A percentile compares a stretch with the other conserved stretches of the same genome.
Conservation (phyloP, 2,329 filamentous ascomycete species). For the Pseudopyricularia cyperi region DNA sequence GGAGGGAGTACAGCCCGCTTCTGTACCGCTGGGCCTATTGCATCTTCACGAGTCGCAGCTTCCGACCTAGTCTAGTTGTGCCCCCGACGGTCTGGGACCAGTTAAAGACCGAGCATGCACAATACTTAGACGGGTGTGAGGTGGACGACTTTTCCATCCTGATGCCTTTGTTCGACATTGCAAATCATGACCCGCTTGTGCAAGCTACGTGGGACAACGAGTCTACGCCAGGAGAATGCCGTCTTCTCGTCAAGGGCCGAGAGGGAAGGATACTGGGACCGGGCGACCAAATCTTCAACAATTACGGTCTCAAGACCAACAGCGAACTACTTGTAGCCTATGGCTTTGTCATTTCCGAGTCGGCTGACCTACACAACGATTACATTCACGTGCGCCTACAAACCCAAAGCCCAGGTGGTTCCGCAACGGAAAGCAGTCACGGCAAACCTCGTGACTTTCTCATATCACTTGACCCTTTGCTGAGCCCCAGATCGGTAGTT, state of each 20-base stretch:
- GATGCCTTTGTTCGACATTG: conserved; percentile 58
- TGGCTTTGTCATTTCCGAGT: conserved; percentile 42
- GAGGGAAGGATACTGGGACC: conserved; percentile 25
- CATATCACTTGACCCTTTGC: conserved; percentile 36
- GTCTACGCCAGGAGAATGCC: conserved; percentile 10
- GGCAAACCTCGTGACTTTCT: conserved; percentile 26
- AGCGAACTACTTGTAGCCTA: conserved; percentile 55
- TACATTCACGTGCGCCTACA: conserved; percentile 43
- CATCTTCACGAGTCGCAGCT: conserved; percentile 53
- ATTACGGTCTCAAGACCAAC: conserved; percentile 64
- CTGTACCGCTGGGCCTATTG: conserved; percentile 53
- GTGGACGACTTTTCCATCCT: conserved; percentile 54
- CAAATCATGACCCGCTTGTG: conserved; percentile 54
- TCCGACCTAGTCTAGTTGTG: conserved; percentile 46
- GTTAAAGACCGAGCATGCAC: neutral
- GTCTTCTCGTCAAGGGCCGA: conserved; percentile 3
- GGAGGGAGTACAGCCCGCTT: conserved; percentile 25
- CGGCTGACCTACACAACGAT: conserved; percentile 39
- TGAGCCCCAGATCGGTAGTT: conserved; percentile 32
- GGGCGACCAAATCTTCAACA: conserved; percentile 51
- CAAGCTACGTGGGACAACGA: conserved; percentile 45
- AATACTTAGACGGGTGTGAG: conserved; percentile 13
- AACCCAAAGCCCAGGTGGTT: neutral
- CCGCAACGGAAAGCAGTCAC: conserved; percentile 8
- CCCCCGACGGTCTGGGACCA: conserved; percentile 13